Percentiles rank a stretch among this genome's conserved stretches.
These are phyloP conservation scores for Colletotrichum viniferum DNA, from an alignment of 2,329 filamentous ascomycete species.

Conservation along the genomic window DNA sequence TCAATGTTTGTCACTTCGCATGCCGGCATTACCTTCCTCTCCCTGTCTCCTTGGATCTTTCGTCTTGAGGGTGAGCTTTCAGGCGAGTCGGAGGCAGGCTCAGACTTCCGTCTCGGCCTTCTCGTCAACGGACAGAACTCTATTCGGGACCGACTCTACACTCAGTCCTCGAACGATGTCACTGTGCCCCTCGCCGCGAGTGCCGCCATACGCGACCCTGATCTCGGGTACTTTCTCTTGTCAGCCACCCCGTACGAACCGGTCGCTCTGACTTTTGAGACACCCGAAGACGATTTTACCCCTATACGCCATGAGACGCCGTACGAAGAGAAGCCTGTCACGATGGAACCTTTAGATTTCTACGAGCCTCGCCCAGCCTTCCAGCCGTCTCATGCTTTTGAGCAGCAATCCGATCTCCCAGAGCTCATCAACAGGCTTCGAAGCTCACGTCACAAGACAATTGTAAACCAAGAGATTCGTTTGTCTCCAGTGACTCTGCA, in stretches of 20 bases:
- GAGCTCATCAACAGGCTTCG: conserved; percentile 59
- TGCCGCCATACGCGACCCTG: conserved; percentile 61
- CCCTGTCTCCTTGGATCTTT: conserved; percentile 67
- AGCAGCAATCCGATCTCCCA: conserved; percentile 60
- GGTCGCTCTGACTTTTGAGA: conserved; percentile 63
- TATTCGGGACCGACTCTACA: conserved; percentile 61
- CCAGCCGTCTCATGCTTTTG: conserved; percentile 66
- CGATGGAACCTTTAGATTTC: conserved; percentile 54
- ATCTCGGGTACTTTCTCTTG: conserved; percentile 67
- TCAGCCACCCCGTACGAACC: conserved; percentile 64
- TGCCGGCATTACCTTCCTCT: conserved; percentile 63
- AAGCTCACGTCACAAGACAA: conserved; percentile 63
- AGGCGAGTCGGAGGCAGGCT: conserved; percentile 59
- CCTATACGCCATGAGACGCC: conserved; percentile 49
- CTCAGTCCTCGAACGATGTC: conserved; percentile 52
- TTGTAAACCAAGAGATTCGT: conserved; percentile 70
- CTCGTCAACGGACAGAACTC: conserved; percentile 63
- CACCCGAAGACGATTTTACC: conserved; percentile 55
- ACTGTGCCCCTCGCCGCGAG: conserved; percentile 57
- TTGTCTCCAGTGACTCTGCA: conserved; percentile 74
- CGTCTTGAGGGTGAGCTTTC: conserved; percentile 65
- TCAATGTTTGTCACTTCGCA: conserved; percentile 67
- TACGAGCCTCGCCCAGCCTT: conserved; percentile 71
- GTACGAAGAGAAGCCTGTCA: conserved; percentile 43
- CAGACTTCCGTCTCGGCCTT: conserved; percentile 65